Conservation (phyloP, 805 yeast genomes). For the Wickerhamiella occidentalis region DNA sequence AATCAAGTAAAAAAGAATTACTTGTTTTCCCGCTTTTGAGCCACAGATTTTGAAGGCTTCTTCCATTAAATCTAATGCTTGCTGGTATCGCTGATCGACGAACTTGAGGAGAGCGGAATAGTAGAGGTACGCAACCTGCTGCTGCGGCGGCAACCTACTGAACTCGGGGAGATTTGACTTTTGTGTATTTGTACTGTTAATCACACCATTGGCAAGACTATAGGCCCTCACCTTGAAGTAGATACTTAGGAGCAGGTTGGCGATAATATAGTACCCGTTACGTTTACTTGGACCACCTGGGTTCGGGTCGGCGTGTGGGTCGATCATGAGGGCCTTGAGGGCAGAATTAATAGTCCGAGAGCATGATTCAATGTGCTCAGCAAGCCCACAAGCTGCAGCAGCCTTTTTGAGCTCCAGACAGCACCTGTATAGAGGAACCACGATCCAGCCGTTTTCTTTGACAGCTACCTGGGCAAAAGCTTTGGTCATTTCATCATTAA, state of each 20-base stretch:
- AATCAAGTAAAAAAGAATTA: slow-evolving; percentile 16
- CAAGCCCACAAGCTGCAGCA: background rate
- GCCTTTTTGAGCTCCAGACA: background rate
- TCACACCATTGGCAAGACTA: slow-evolving; percentile 20
- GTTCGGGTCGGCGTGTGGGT: background rate
- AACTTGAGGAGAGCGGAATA: slow-evolving; percentile 19
- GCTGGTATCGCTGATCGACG: slow-evolving; percentile 14
- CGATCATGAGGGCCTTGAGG: background rate
- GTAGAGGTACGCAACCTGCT: slow-evolving; percentile 14
- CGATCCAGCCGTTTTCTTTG: slow-evolving; percentile 2
- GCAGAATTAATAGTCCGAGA: background rate
- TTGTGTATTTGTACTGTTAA: slow-evolving; percentile 16
- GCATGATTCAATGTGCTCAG: slow-evolving; percentile 1
- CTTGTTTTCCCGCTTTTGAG: slow-evolving; percentile 5
- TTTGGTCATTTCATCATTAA: slow-evolving; percentile 1
- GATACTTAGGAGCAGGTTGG: slow-evolving; percentile 14
- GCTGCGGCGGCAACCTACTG: background rate
- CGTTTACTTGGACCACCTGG: background rate
- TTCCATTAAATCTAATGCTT: slow-evolving; percentile 12
- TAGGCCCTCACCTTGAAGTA: slow-evolving; percentile 19
- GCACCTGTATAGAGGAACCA: background rate
- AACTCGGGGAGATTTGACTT: slow-evolving; percentile 15
- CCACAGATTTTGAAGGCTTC: slow-evolving; percentile 9
- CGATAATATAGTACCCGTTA: slow-evolving; percentile 7
- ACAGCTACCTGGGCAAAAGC: background rate